Evolutionary conservation across 106 monocot genomes (phyloP), one percentile per base, ranked within the genome.

Genomic region (Triglochin maritima): DNA sequence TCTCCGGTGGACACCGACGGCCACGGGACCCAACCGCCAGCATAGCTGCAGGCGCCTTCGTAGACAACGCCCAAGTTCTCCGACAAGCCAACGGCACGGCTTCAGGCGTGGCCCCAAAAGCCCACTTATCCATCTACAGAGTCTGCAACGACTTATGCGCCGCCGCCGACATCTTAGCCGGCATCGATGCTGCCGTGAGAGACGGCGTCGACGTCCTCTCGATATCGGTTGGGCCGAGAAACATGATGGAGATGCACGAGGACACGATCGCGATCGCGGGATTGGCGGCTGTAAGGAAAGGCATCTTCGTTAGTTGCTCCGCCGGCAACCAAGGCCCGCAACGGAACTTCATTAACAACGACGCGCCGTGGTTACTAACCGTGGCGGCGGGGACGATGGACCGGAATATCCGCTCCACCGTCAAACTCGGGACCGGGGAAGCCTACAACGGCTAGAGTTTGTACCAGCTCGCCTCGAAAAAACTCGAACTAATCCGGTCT

Each of bases 381-480:
- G 82, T 89, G 16, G 82, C 64, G 0, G 85, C 82, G 0, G 74
- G 80, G 51, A 70, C 77, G 12, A 59, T 73, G 3, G 85, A 85
- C 59, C 46, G 85, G 9, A 50, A 9, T 2, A 62, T 83, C 4
- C 77, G 81, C 0, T 81, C 87, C 9, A 77, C 49, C 57, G 82
- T 91, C 16, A 69, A 73, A 49, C 74, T 96, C 44, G 87, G 89
- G 48, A 80, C 88, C 74, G 77, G 81, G 43, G 44, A 76, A n/a
- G 48, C 62, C 5, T 47, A 79, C 29, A 10, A 72, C 6, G 83
- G 80, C 0, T 54, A 87, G 48, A 58, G 2, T 13, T 47, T 79
- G 5, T 74, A 60, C 74, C 88, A 82, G 71, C 77, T 72, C 44
- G 46, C 46, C 14, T 9, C 63, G 42, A 47, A 49, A 13, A 5